Evolutionary conservation across 78 protist genomes (phyloP), one percentile per base, ranked within the genome.

Genomic region (Speleostelium caveatum): DNA sequence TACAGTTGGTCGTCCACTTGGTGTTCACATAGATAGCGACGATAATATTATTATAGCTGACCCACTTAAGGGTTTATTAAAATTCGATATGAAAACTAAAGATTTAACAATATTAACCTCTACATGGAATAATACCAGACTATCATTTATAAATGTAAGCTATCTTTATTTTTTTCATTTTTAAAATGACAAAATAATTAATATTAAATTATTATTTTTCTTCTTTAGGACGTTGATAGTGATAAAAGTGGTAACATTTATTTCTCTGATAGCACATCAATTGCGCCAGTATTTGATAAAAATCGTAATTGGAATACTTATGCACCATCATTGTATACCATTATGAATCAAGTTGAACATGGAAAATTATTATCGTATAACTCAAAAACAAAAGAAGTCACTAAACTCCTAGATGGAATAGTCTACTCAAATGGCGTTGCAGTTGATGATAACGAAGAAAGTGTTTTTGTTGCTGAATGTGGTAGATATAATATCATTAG

Each of bases 21-120:
- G 91, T 22, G n/a, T 83, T 19, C 14, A 62, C n/a, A 19, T 83
- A 12, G 91, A 83, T 69, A 32, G 28, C 21, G 79, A 83, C 21
- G 91, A 83, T 33, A 67, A 69, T 69, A 33, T 83, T 2, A 26
- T 83, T 28, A 60, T 83, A 19, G 91, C 91, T 1, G 91, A 83
- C 33, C 10, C 91, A 21, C 72, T 83, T 0, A 83, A 83, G 45
- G 91, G 91, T 45, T n/a, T 83, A 41, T 60, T 83, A 36, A 53
- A 33, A 28, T 19, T 42, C 5, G 61, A 83, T 42, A n/a, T 28
- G 0, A 22, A 59, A 17, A 38, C 73, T 0, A 28, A 45, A 4
- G 33, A 55, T 7, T 24, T 80, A 3, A 21, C 17, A 1, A 65
- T 80, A 14, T 22, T 80, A 6, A 38, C 77, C 0, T 56, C 73